Evolutionary conservation across 805 yeast genomes (phyloP).

Genomic region (Starmerella apis): DNA sequence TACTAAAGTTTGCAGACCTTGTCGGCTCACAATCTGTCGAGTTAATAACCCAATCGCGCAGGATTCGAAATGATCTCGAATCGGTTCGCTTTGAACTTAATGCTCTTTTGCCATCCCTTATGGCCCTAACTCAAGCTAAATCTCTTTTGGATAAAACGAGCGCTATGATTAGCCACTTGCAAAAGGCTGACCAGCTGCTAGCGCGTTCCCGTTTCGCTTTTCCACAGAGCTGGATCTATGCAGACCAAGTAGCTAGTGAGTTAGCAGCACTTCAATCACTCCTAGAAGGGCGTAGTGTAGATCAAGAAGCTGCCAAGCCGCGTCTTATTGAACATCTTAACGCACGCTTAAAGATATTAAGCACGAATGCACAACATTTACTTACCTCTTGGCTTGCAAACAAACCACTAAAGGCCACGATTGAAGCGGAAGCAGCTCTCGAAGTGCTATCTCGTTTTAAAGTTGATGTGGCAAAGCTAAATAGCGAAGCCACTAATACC

Average conservation of each 20-base stretch:
- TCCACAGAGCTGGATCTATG: slow-evolving; percentile 4
- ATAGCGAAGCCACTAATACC: background rate
- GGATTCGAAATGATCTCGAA: slow-evolving; percentile 2
- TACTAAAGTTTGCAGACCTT: slow-evolving; percentile 35
- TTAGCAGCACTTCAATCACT: background rate
- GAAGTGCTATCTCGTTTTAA: background rate
- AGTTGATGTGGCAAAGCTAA: background rate
- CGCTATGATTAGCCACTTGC: background rate
- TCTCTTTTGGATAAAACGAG: background rate
- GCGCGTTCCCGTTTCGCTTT: background rate
- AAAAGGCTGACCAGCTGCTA: background rate
- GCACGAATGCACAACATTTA: background rate
- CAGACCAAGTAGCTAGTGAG: slow-evolving; percentile 6
- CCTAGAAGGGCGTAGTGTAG: background rate
- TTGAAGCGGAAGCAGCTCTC: slow-evolving; percentile 12
- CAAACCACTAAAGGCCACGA: slow-evolving; percentile 12
- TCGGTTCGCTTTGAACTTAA: background rate
- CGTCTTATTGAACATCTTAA: slow-evolving; percentile 33
- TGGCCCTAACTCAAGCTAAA: background rate
- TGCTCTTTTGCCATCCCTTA: background rate
- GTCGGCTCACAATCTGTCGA: background rate
- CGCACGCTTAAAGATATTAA: background rate
- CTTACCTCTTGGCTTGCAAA: slow-evolving; percentile 8
- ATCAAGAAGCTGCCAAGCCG: slow-evolving; percentile 21
- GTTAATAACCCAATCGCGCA: background rate